Evolutionary conservation across 257 asterid genomes (phyloP), one percentile per base, ranked within the genome.

Genomic region (Henckelia pumila): DNA sequence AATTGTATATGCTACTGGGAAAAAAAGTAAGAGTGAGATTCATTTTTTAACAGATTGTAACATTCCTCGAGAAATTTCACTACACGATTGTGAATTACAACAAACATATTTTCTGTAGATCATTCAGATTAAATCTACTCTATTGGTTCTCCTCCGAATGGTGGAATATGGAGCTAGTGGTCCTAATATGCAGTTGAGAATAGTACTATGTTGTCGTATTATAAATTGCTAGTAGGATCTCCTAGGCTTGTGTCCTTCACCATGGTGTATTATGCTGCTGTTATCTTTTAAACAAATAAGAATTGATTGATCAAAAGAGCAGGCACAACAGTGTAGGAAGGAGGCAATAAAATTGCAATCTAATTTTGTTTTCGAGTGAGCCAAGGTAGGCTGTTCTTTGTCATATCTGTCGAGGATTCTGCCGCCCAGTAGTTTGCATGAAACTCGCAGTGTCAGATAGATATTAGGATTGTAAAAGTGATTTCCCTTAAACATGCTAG

Each of bases 371-470:
- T 16, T 64, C 35, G 17, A 11, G 8, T 19, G 25, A 17, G 19
- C 66, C 24, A 61, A 61, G 66, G 50, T 33, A 20, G 24, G 30
- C 35, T 24, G 33, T 62, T 24, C n/a, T 61, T 8, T 64, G n/a
- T 16, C 69, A 40, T 35, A 33, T 8, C 47, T 10, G 16, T 35
- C 1, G 6, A 58, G 37, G 53, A 52, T 13, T 44, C 29, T 28
- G 28, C 20, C 0, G 47, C 47, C 19, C 50, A 59, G 35, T 69
- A 57, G 17, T 7, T 63, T 37, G 25, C 52, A 23, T 73, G 78
- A 28, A 73, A 29, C 25, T 25, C 23, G 14, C 52, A 33, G 14
- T 20, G 26, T 19, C 68, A 66, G 23, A 44, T 17, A 33, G 33
- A 24, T 20, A 64, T 14, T 64, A 62, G n/a, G 29, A 63, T 23